Evolutionary conservation across 1,139 yeast genomes (phyloP).

Genomic region (Yamadazyma atlantica): DNA sequence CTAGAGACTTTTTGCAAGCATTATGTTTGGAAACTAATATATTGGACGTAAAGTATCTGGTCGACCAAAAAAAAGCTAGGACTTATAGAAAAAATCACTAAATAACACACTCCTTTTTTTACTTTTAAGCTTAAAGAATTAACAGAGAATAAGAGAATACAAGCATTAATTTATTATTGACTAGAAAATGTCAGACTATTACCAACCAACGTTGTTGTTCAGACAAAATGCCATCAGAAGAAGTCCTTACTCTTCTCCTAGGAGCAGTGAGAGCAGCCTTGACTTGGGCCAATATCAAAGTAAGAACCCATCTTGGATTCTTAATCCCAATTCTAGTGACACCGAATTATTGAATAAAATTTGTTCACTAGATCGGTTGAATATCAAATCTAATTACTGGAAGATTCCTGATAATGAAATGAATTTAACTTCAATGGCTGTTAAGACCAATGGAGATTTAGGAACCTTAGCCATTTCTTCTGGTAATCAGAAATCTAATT

Average conservation of each 20-base stretch:
- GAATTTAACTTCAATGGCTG: constrained; percentile 57
- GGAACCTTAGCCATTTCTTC: constrained; percentile 63
- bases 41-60: neutral
- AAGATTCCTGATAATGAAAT: constrained; percentile 59
- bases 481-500: constrained; percentile 53
- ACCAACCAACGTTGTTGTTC: constrained; percentile 46
- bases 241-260: constrained; percentile 29
- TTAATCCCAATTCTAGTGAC: constrained; percentile 27
- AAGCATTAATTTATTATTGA: too few relatives aligned
- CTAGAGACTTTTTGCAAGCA: neutral
- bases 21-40: neutral
- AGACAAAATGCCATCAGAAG: constrained; percentile 47
- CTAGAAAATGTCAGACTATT: constrained; percentile 39
- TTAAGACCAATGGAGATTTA: constrained; percentile 23
- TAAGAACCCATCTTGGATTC: constrained; percentile 23
- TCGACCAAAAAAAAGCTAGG: neutral
- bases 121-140: neutral
- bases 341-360: constrained; percentile 38
- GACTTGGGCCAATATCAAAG: constrained; percentile 5
- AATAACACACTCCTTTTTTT: neutral
- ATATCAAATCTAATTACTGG: constrained; percentile 68
- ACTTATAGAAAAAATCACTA: neutral
- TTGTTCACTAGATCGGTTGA: constrained; percentile 41
- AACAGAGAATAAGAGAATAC: neutral
- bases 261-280: constrained; percentile 18